Percentiles rank a stretch among this genome's conserved stretches.
Evolutionary conservation across 805 yeast genomes (phyloP).

Genomic region (Hanseniaspora guilliermondii): DNA sequence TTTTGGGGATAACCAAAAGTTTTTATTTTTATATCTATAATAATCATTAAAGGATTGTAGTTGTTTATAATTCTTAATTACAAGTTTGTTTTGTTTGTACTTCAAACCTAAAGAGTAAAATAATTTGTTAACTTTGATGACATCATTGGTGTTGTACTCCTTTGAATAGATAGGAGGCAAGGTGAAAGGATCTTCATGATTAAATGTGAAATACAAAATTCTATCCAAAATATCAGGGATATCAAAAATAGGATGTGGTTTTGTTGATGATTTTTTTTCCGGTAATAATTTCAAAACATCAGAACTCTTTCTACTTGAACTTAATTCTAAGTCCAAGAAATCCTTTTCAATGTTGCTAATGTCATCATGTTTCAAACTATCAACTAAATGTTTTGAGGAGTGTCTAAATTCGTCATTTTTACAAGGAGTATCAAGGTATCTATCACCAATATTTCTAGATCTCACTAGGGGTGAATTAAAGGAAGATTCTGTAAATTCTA

Average conservation of each 20-base stretch:
- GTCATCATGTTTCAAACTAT: not conserved
- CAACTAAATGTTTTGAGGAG: not conserved
- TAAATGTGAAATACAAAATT: conserved; percentile 2
- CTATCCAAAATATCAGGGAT: conserved; percentile 7
- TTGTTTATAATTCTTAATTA: conserved; percentile 8
- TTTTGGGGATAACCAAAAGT: conserved; percentile 6
- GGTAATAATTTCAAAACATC: not conserved
- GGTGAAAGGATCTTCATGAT: conserved; percentile 8
- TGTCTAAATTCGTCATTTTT: conserved; percentile 3
- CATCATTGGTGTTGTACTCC: conserved; percentile 1
- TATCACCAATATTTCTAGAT: conserved; percentile 5
- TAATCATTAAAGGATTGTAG: conserved; percentile 10
- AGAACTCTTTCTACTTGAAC: conserved; percentile 8
- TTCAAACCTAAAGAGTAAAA: conserved; percentile 9
- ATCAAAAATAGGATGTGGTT: conserved; percentile 1
- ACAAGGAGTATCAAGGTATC: conserved; percentile 11
- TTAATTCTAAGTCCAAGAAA: not conserved
- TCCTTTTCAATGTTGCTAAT: not conserved
- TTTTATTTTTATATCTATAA: conserved; percentile 7
- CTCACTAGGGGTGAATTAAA: conserved; percentile 9
- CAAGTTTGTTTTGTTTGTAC: conserved; percentile 3
- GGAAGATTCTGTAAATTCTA: not conserved
- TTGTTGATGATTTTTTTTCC: not conserved
- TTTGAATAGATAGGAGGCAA: conserved; percentile 9
- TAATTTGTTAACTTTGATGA: conserved; percentile 2